phyloP scores from a whole-genome alignment of 495 filamentous ascomycete genomes.

The Talaromyces wortmannii region DNA sequence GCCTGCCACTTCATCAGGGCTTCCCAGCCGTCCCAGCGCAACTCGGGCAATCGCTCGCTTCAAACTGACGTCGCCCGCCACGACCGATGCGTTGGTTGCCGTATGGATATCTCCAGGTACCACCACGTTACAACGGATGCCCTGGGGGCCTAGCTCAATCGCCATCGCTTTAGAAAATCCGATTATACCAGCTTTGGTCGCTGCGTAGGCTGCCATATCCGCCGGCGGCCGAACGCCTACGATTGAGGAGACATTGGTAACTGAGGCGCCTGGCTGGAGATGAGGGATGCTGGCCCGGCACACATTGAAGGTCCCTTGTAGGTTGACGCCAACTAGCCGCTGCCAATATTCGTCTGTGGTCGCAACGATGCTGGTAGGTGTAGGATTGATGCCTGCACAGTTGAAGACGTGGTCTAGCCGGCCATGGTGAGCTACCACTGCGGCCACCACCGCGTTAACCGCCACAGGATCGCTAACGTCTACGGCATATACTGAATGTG shows the following conservation, averaged over 20 bases:
- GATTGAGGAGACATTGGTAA: conserved; percentile 41
- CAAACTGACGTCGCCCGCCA: conserved; percentile 19
- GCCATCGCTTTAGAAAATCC: neutral
- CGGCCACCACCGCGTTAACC: conserved; percentile 20
- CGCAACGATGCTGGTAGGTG: conserved; percentile 26
- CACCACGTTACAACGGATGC: neutral
- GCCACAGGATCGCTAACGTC: no score
- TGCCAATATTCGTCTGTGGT: conserved; percentile 12
- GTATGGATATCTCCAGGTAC: conserved; percentile 23
- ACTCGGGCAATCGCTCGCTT: conserved; percentile 19
- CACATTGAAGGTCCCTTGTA: conserved; percentile 9
- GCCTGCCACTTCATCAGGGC: conserved; percentile 44
- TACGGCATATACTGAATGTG: conserved; percentile 16
- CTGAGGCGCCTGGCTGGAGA: conserved; percentile 3
- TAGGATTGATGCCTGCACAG: conserved; percentile 46
- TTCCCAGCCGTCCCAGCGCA: conserved; percentile 44
- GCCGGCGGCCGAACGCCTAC: conserved; percentile 26
- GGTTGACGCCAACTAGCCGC: conserved; percentile 9
- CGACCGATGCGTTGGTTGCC: conserved; percentile 28
- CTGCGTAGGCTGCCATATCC: conserved; percentile 15
- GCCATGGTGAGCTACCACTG: conserved; percentile 19
- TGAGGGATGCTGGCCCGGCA: conserved; percentile 6
- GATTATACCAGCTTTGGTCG: neutral
- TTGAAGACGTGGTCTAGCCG: conserved; percentile 42
- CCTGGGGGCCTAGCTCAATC: neutral